Conservation (phyloP, 2,329 filamentous ascomycete genomes). For the Neobulgaria alba region DNA sequence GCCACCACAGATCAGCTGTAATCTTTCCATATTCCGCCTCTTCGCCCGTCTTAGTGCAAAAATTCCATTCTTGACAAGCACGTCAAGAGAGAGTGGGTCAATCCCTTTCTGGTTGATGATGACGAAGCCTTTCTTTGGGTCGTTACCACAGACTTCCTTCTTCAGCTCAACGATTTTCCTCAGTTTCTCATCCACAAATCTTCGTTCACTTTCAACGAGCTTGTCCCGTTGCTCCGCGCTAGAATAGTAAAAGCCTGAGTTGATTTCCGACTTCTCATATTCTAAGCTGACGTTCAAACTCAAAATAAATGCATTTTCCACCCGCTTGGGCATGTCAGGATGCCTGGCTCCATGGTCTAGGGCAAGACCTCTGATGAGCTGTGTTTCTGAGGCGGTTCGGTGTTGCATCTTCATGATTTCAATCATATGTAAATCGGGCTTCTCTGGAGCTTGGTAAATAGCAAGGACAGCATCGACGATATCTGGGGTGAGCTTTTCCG, state of each 20-base stretch:
- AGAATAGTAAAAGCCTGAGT: constrained; percentile 98
- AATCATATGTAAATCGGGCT: constrained; percentile 97
- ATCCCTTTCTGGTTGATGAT: constrained; percentile 99
- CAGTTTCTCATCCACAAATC: constrained; percentile 92
- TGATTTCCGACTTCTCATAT: constrained; percentile 99
- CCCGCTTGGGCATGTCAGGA: constrained; percentile 94
- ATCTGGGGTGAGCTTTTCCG: constrained; percentile 83
- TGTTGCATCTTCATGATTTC: constrained; percentile 99
- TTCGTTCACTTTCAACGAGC: constrained; percentile 91
- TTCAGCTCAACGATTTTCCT: constrained; percentile 97
- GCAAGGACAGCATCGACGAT: constrained; percentile 95
- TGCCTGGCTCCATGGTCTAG: constrained; percentile 93
- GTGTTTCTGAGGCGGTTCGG: constrained; percentile 88
- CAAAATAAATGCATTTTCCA: constrained; percentile 92
- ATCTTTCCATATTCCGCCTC: constrained; percentile 96
- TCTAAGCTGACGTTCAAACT: constrained; percentile 95
- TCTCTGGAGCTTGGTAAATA: constrained; percentile 81
- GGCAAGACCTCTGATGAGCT: constrained; percentile 86
- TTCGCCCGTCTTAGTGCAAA: constrained; percentile 90
- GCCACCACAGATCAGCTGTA: constrained; percentile 91
- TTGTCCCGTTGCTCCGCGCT: constrained; percentile 96
- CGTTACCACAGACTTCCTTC: constrained; percentile 91
- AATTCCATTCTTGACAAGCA: constrained; percentile 96
- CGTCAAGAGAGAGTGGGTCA: constrained; percentile 89
- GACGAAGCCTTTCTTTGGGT: constrained; percentile 91